phyloP scores from a whole-genome alignment of 2,329 filamentous ascomycete species.

The Cladorrhinum sp. region DNA sequence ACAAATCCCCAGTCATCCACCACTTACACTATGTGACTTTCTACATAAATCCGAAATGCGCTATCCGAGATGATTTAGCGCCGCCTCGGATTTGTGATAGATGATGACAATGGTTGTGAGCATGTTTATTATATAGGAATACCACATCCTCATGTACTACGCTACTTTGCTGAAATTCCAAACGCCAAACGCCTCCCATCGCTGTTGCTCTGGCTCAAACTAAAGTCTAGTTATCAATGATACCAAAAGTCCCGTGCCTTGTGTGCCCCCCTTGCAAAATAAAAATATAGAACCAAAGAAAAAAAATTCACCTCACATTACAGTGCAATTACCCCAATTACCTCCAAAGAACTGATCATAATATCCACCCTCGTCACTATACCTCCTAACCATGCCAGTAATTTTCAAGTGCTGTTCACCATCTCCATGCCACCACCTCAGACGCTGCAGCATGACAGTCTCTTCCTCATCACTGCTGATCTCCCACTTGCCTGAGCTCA shows the following conservation, averaged over 20 bases:
- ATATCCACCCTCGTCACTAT: constrained; percentile 69
- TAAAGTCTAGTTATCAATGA: no score
- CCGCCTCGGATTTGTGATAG: not conserved
- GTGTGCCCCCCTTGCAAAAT: not conserved
- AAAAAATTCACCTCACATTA: constrained; percentile 45
- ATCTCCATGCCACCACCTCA: constrained; percentile 90
- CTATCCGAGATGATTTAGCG: not conserved
- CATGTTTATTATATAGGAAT: not conserved
- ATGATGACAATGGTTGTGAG: not conserved
- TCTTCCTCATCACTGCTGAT: constrained; percentile 72
- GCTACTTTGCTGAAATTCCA: no score
- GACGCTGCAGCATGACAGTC: constrained; percentile 66
- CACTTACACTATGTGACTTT: no score
- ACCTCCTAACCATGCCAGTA: constrained; percentile 66
- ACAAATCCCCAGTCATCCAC: no score
- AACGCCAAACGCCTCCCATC: no score
- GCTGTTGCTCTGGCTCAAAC: no score
- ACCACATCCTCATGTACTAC: not conserved
- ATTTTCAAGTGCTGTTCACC: constrained; percentile 80
- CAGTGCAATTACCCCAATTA: constrained; percentile 43
- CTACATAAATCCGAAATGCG: not conserved
- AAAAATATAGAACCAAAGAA: not conserved
- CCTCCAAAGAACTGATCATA: constrained; percentile 57
- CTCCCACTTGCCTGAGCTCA: constrained; percentile 86
- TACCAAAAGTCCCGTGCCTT: no score